Conservation (phyloP, 2,329 filamentous ascomycete genomes). For the Penicillium sclerotiorum region DNA sequence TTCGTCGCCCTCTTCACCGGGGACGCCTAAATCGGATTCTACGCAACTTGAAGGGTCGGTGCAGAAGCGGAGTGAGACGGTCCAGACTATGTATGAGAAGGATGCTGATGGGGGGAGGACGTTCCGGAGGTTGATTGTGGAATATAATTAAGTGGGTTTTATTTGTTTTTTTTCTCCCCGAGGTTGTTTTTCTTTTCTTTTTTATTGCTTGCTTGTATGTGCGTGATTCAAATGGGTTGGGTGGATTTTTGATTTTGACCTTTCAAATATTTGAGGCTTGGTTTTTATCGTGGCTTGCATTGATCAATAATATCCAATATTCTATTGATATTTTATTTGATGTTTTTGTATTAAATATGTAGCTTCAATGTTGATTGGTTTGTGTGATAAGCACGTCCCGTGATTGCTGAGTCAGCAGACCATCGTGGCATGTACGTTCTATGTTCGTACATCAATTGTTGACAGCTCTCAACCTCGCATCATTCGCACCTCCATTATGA, state of each 20-base stretch:
- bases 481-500: conserved; percentile 10
- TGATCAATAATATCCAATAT: no score
- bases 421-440: no score
- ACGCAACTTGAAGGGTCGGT: conserved; percentile 16
- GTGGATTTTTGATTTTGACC: no score
- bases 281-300: no score
- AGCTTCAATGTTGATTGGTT: no score
- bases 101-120: conserved; percentile 35
- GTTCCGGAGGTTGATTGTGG: conserved; percentile 39
- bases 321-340: no score
- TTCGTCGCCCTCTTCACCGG: not conserved
- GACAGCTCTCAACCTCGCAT: not conserved
- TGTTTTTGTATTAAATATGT: no score
- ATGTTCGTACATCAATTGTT: no score
- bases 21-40: conserved; percentile 6
- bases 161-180: conserved; percentile 7
- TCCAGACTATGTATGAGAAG: conserved; percentile 34
- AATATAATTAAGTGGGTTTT: conserved; percentile 32
- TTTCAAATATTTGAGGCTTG: no score
- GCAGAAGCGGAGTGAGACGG: conserved; percentile 33
- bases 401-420: conserved; percentile 18
- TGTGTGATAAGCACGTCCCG: no score
- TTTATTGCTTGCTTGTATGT: not conserved
- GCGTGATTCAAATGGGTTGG: no score
- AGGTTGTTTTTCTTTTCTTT: not conserved